Evolutionary conservation across 129 eudicot genomes (phyloP).

Genomic region (Artemisia argyi): DNA sequence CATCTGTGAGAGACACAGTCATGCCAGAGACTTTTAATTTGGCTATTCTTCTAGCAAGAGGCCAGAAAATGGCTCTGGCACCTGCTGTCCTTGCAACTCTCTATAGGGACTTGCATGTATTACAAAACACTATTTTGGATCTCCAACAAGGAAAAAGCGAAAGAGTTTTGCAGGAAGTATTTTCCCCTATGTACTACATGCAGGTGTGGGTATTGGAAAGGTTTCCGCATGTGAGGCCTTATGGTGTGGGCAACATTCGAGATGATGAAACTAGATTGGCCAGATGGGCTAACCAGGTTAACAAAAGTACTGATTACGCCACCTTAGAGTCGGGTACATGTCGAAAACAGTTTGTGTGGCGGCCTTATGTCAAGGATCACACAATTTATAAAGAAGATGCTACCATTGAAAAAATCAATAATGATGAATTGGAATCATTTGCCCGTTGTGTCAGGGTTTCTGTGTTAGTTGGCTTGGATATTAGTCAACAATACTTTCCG

Average conservation of each 20-base stretch:
- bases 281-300: slow-evolving; percentile 28
- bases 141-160: neutral
- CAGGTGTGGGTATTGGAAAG: slow-evolving; percentile 52
- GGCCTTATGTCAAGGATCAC: slow-evolving; percentile 41
- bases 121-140: slow-evolving; percentile 20
- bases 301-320: neutral
- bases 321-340: slow-evolving; percentile 8
- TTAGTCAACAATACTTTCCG: slow-evolving; percentile 44
- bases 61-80: slow-evolving; percentile 46
- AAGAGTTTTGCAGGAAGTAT: neutral
- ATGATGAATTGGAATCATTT: slow-evolving; percentile 30
- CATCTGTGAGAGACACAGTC: slow-evolving; percentile 5
- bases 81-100: slow-evolving; percentile 59
- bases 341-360: slow-evolving; percentile 37
- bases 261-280: slow-evolving; percentile 42
- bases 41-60: slow-evolving; percentile 45
- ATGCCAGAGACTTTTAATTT: slow-evolving; percentile 22
- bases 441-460: slow-evolving; percentile 34
- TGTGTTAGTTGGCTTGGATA: slow-evolving; percentile 37
- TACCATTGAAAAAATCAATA: slow-evolving; percentile 5
- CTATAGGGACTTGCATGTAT: slow-evolving; percentile 42
- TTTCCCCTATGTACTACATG: slow-evolving; percentile 41
- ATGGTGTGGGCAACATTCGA: neutral
- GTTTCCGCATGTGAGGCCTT: slow-evolving; percentile 22
- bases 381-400: slow-evolving; percentile 30